Evolutionary conservation across 2,329 filamentous ascomycete genomes (phyloP), one percentile per base, ranked within the genome.

Genomic region (Hypoxylon sp.): DNA sequence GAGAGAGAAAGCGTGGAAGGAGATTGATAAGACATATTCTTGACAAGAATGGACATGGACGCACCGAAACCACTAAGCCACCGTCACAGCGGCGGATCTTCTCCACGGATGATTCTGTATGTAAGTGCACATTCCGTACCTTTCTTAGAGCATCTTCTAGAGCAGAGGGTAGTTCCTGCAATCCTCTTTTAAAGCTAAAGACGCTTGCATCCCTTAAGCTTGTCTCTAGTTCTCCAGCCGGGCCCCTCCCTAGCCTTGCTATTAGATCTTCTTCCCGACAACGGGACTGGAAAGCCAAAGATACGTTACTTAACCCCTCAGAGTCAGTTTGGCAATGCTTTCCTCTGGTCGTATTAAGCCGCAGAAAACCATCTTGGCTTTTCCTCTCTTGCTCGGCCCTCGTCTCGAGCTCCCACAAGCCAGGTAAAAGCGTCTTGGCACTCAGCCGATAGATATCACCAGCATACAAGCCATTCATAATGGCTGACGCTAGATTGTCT

Each of bases 401-500:
- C 21, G 27, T 41, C 34, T 61, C 56, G 16, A 61, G 55, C n/a
- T 54, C 45, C 56, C 62, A 61, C 19, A 61, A 48, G 34, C 51
- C 37, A 11, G 62, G 56, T 25, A 61, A 30, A 7, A 61, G 43
- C 0, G 62, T 32, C 25, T 65, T 65, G 27, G 47, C 41, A 21
- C 62, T 65, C 4, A 65, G 43, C 43, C 47, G 41, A 29, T 65
- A 48, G 7, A 65, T 37, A 23, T 65, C 56, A 11, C 62, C 62
- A 32, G 62, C 62, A 5, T 45, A 60, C 8, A 64, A 47, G 21
- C 61, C 61, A 51, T 61, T 47, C 12, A 56, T 47, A 34, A 65
- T 30, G 11, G 62, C 50, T 19, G 62, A 65, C 16, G 47, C 41
- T 4, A 65, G 29, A 27, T 65, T 65, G 11, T 61, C 55, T 11